Base-by-base conservation (phyloP, 2,329 filamentous ascomycete species). In the Albifimbria verrucaria region DNA sequence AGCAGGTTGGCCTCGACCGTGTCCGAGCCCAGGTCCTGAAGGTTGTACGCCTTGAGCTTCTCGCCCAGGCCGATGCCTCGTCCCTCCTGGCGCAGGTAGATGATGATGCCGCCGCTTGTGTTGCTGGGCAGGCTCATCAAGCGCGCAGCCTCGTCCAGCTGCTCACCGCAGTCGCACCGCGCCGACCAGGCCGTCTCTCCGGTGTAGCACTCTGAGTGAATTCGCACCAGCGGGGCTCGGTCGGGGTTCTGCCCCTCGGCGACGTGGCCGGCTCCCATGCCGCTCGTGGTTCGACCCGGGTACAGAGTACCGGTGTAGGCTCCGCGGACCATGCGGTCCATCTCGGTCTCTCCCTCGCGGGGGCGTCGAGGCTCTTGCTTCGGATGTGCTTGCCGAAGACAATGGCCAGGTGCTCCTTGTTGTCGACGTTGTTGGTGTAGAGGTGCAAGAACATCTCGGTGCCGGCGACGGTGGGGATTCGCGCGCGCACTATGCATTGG, bases 131-230 rank as follows among this genome's bases (percentile, higher is more conserved):
- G 76, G 17, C 89, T 88, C 94, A 99, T 99, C 2, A 99, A 76
- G 23, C 94, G 83, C 2, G 93, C 94, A 1, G 94, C 94, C 75
- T 99, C 94, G 69, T 99, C 94, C 2, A 99, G 81, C 70, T 99
- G 94, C 73, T 99, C 94, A 52, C 94, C 94, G 69, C 94, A 99
- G 73, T 99, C 94, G 74, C 94, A 99, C 24, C 94, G 86, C 32
- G 94, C 93, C 7, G 92, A 97, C 94, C 94, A 97, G 1, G 95
- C 94, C 1, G 94, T 99, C 77, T 99, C 94, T 54, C 94, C 94
- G 0, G 94, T 99, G 72, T 99, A 99, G 74, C 94, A 99, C 72
- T 99, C 94, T 3, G 90, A 96, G 71, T 99, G 94, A 66, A 99
- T 99, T 53, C 94, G 83, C 46, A 99, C 93, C 39, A 99, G 77